These are phyloP conservation scores for Pseudogymnoascus sp. DNA, from an alignment of 2,329 filamentous ascomycete genomes.

Conservation along the genomic window DNA sequence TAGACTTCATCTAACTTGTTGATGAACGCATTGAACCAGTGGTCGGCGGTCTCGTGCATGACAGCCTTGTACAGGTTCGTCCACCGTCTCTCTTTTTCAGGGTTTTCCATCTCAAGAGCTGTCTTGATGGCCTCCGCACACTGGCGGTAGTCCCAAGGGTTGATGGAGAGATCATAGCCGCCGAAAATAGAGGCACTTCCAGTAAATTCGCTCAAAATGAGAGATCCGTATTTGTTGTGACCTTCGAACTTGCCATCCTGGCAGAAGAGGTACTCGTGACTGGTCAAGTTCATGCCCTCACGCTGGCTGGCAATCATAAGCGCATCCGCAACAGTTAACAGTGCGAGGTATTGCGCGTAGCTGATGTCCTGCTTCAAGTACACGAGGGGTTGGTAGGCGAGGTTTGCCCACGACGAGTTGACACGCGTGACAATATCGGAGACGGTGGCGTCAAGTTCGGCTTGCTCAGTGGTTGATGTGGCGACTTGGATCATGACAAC, in stretches of 20 bases:
- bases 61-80: slow-evolving; percentile 66
- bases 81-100: slow-evolving; percentile 72
- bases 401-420: slow-evolving; percentile 82
- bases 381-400: slow-evolving; percentile 86
- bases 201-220: slow-evolving; percentile 93
- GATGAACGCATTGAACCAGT: slow-evolving; percentile 77
- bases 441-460: slow-evolving; percentile 79
- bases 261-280: slow-evolving; percentile 88
- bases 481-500: slow-evolving; percentile 92
- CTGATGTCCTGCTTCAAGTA: slow-evolving; percentile 94
- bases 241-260: slow-evolving; percentile 71
- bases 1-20: slow-evolving; percentile 67
- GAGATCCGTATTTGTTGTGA: slow-evolving; percentile 74
- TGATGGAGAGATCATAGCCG: slow-evolving; percentile 75
- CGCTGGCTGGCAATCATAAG: slow-evolving; percentile 93
- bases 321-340: slow-evolving; percentile 82
- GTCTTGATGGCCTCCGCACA: slow-evolving; percentile 80
- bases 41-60: slow-evolving; percentile 72
- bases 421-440: slow-evolving; percentile 93
- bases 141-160: slow-evolving; percentile 90
- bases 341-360: slow-evolving; percentile 86
- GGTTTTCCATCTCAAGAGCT: slow-evolving; percentile 71
- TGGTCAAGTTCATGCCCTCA: slow-evolving; percentile 95
- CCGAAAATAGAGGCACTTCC: slow-evolving; percentile 83
- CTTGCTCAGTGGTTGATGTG: slow-evolving; percentile 81